Percentiles rank a stretch among this genome's conserved stretches.
phyloP scores from a whole-genome alignment of 2,329 filamentous ascomycete species.

The Colletotrichum tropicale region DNA sequence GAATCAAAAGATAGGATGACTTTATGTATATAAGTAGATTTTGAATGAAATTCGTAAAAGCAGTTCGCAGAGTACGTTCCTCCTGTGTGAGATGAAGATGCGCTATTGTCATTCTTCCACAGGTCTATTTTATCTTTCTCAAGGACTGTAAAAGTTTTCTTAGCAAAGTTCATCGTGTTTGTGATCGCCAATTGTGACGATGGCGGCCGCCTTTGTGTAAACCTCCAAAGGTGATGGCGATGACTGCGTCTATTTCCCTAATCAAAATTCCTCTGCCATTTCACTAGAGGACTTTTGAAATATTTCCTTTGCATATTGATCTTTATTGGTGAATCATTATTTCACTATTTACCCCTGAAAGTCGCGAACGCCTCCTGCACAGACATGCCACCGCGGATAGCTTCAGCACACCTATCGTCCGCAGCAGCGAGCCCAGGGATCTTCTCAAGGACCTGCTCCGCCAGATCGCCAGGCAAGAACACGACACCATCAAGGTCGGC shows the following conservation, averaged over 20 bases:
- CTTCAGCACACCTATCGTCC: slow-evolving; percentile 22
- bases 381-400: slow-evolving; percentile 19
- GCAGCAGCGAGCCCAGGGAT: neutral
- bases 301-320: neutral
- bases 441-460: neutral
- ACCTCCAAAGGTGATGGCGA: neutral
- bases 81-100: neutral
- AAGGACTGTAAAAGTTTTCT: neutral
- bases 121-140: neutral
- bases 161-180: neutral
- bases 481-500: neutral
- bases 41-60: neutral
- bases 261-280: neutral
- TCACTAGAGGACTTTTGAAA: neutral
- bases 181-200: neutral
- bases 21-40: neutral
- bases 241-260: neutral
- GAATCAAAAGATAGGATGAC: neutral
- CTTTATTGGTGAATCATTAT: neutral
- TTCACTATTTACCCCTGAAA: slow-evolving; percentile 9
- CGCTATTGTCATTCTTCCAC: neutral
- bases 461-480: neutral
- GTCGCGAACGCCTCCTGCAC: slow-evolving; percentile 20
- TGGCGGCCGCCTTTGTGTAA: rapidly evolving
- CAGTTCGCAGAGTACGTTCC: neutral